These are phyloP conservation scores for Botrytis elliptica DNA, from an alignment of 2,329 filamentous ascomycete species.

Conservation along the genomic window DNA sequence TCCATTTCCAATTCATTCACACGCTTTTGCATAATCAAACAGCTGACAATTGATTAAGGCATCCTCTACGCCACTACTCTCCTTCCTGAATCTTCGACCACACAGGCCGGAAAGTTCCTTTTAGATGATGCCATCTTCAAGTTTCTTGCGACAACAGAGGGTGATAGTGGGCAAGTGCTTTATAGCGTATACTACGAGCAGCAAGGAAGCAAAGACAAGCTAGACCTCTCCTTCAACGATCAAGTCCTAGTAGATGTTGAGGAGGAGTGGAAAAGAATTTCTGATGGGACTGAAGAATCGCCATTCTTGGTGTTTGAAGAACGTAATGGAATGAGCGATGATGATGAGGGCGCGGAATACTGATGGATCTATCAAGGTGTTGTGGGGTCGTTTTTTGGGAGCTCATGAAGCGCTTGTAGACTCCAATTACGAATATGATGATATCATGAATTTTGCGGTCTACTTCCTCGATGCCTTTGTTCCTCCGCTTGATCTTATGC, in stretches of 20 bases:
- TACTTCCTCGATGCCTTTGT: neutral
- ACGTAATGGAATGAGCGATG: constrained; percentile 61
- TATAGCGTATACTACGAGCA: constrained; percentile 60
- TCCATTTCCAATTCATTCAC: constrained; percentile 26
- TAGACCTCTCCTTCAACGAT: constrained; percentile 76
- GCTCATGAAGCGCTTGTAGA: neutral
- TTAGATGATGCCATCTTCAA: constrained; percentile 11
- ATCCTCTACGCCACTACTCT: constrained; percentile 39
- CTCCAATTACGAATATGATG: constrained; percentile 12
- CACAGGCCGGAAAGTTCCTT: constrained; percentile 28
- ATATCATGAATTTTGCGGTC: neutral
- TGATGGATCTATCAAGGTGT: constrained; percentile 12
- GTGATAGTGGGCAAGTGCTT: constrained; percentile 41
- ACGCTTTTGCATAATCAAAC: constrained; percentile 23
- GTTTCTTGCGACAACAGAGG: constrained; percentile 39
- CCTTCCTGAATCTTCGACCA: constrained; percentile 17
- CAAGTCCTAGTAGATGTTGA: constrained; percentile 63
- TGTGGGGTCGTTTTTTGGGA: neutral
- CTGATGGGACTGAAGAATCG: constrained; percentile 38
- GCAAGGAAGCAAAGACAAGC: constrained; percentile 43
- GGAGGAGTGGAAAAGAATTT: constrained; percentile 63
- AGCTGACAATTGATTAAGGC: constrained; percentile 36
- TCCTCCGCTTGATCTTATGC: neutral
- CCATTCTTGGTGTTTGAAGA: constrained; percentile 78
- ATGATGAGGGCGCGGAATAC: constrained; percentile 47